Evolutionary conservation across 1,139 yeast species (phyloP), one percentile per base, ranked within the genome.

Genomic region (Yamadazyma dendronema): DNA sequence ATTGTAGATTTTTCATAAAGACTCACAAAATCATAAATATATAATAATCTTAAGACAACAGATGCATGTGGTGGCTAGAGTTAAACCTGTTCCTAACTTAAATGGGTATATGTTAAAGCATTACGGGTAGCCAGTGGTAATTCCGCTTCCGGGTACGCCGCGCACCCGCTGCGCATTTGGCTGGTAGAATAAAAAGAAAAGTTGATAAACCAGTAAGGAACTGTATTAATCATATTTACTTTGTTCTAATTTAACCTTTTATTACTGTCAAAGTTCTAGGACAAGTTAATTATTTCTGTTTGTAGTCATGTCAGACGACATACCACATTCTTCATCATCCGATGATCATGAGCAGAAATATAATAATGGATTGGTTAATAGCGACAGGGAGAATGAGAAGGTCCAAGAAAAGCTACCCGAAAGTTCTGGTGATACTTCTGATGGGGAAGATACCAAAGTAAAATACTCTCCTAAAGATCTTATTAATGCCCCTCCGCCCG

Each of bases 401-500:
- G 7, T 14, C 17, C 29, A 12, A 14, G 29, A 26, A 14, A 12
- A 26, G 13, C 22, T 19, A 19, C 22, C 22, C 22, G 22, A 19
- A 19, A 9, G 9, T 19, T 6, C 8, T 19, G 12, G 5, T 12
- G 14, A 31, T 5, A 8, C 34, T 22, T 4, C 6, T 5, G 30
- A 23, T 24, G 22, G 12, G 10, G 31, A 17, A 10, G 31, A 4
- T 6, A 4, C 5, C n/a, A 30, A 22, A 27, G 11, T 9, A 11
- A 28, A 17, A 13, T 17, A 23, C 4, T 12, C 35, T 21, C 34
- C 25, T 10, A 27, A 47, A 24, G 69, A 65, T 40, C 52, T 65
- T 30, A 31, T 53, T 15, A 43, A 37, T 7, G 52, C 70, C 7
- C 43, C 35, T 16, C 62, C 75, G 3, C 74, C 74, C 4, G 47